Evolutionary conservation across 176 grass and related monocot genomes (phyloP), one percentile per base, ranked within the genome.

Genomic region (Pontederia crassipes): DNA sequence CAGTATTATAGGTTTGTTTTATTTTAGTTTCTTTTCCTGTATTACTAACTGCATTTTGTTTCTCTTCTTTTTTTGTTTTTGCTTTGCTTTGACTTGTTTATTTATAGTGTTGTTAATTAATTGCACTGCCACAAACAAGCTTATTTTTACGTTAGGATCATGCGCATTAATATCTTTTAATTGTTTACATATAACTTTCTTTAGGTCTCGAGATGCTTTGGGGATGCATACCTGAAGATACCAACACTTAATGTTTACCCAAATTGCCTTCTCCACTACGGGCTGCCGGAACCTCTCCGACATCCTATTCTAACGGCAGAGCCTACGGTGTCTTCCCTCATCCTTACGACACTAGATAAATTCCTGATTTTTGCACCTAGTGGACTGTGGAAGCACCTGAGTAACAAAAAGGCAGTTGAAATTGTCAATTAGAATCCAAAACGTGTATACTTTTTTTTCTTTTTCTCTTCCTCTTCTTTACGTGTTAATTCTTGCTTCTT

Each of bases 131-230:
- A 24, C 20, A 24, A 24, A 24, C 20, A 24, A 24, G 20, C 20
- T 24, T 24, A 24, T 24, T 24, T 24, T 24, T 24, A 24, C 20
- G 20, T 24, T 24, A 24, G 20, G 20, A 24, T 0, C 20, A 24
- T 24, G 20, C 1, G 20, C 20, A 24, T 24, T 0, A 24, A 24
- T 24, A 24, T 24, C 20, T 24, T 24, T 24, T 24, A 24, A 24
- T 24, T 24, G 20, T 24, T 24, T 1, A 40, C 32, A 40, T 7
- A 40, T 40, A 40, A 40, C 6, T 3, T 40, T 40, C 45, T 48
- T 72, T 76, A 97, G 93, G 87, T 97, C 70, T 97, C 93, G 78
- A 87, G 93, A 75, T 82, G 81, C 14, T 91, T 97, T 76, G 87
- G 93, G 59, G 93, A 97, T 66, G 93, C 75, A 68, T 97, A 97